A percentile compares a stretch with the other conserved stretches of the same genome.
Evolutionary conservation across 202 grass and related monocot species (phyloP).

Genomic region (Zizania palustris): DNA sequence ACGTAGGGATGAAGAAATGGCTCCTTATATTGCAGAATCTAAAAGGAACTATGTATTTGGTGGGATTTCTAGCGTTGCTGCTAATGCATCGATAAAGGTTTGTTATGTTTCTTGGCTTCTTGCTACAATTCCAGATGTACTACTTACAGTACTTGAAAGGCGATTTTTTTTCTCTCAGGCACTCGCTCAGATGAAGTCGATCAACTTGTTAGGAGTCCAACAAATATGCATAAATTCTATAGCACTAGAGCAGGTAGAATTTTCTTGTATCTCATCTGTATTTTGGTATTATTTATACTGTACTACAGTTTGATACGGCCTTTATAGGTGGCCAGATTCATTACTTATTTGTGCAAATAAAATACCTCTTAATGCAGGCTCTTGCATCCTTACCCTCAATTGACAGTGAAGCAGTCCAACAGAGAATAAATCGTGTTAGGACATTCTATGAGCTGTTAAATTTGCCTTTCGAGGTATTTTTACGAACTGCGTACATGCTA

Average conservation of each 20-base stretch:
- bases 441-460: constrained; percentile 87
- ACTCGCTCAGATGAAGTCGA: constrained; percentile 89
- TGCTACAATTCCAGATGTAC: constrained; percentile 36
- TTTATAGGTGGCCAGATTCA: constrained; percentile 1
- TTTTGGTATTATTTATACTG: constrained; percentile 25
- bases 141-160: constrained; percentile 33
- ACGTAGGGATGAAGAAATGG: constrained; percentile 88
- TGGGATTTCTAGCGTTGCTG: constrained; percentile 92
- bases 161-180: constrained; percentile 52
- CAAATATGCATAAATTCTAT: constrained; percentile 98
- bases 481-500: constrained; percentile 9
- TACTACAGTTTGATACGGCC: constrained; percentile 1
- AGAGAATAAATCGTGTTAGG: constrained; percentile 83
- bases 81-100: constrained; percentile 96
- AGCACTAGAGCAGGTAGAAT: constrained; percentile 85
- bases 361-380: constrained; percentile 59
- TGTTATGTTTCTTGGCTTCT: constrained; percentile 35
- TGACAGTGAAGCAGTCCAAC: constrained; percentile 81
- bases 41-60: constrained; percentile 96
- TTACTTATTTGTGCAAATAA: constrained; percentile 21
- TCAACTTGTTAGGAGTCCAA: constrained; percentile 94
- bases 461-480: constrained; percentile 81
- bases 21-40: constrained; percentile 73
- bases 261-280: constrained; percentile 23
- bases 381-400: constrained; percentile 83